Conservation (phyloP, 768 basidiomycete species). For the Atractiella rhizophila region DNA sequence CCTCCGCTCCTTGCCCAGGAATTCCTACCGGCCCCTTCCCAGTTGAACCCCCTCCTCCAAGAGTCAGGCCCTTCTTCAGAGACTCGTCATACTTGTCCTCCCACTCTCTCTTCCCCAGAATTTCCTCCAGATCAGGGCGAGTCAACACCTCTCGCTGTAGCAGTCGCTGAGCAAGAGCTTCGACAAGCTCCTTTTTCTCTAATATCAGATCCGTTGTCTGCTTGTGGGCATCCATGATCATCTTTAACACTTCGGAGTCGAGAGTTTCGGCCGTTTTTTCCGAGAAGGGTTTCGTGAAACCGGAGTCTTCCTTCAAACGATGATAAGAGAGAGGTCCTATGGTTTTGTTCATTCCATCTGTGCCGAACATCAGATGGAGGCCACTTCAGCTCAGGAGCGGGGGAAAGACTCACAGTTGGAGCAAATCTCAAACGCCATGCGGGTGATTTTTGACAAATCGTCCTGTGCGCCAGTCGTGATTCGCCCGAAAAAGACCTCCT, state of each 20-base stretch:
- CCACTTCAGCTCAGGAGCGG: not conserved
- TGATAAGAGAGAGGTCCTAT: conserved; percentile 94
- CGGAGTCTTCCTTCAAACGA: conserved; percentile 53
- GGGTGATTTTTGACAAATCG: conserved; percentile 89
- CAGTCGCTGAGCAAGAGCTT: conserved; percentile 71
- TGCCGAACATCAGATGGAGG: conserved; percentile 31
- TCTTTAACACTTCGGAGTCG: conserved; percentile 72
- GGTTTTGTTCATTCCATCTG: conserved; percentile 85
- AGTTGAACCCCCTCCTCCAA: too few relatives aligned
- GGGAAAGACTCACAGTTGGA: conserved; percentile 13
- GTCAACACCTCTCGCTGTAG: conserved; percentile 92
- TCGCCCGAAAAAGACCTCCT: conserved; percentile 85
- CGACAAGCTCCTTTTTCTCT: conserved; percentile 58
- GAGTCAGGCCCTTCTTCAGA: too few relatives aligned
- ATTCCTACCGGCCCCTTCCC: too few relatives aligned
- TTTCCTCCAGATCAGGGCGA: too few relatives aligned
- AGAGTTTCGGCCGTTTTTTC: conserved; percentile 91
- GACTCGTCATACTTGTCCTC: too few relatives aligned
- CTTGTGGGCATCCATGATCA: conserved; percentile 68
- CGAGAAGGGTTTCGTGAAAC: conserved; percentile 91
- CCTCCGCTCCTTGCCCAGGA: not conserved
- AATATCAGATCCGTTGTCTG: conserved; percentile 60
- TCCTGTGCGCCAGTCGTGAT: conserved; percentile 98
- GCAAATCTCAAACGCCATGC: conserved; percentile 63
- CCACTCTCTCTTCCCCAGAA: too few relatives aligned